Evolutionary conservation across 164 flowering plant species (phyloP).

Genomic region (Taxillus chinensis): DNA sequence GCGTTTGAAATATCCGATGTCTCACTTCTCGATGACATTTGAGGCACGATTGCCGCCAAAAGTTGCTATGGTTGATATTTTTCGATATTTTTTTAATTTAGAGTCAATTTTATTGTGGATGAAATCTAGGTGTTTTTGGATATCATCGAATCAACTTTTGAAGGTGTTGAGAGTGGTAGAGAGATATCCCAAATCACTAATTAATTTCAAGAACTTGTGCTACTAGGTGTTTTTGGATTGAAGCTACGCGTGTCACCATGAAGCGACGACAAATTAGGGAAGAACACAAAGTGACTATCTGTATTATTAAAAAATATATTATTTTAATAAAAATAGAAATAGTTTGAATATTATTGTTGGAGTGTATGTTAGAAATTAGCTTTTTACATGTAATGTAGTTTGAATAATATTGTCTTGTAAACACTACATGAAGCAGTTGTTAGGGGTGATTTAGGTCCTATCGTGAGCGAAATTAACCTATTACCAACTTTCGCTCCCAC

Average conservation of each 20-base stretch:
- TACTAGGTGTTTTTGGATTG: neutral
- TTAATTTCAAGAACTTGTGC: neutral
- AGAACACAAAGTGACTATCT: no score
- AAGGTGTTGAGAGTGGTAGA: conserved; percentile 27
- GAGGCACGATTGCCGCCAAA: neutral
- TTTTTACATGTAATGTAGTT: no score
- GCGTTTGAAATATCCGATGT: neutral
- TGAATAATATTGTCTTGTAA: no score
- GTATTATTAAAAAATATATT: no score
- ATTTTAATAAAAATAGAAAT: no score
- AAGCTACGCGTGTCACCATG: neutral
- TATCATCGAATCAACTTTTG: conserved; percentile 25
- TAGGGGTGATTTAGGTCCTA: no score
- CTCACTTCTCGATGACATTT: neutral
- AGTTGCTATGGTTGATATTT: neutral
- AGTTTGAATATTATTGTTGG: no score
- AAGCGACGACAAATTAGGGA: no score
- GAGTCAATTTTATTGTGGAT: conserved; percentile 18
- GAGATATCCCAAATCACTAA: conserved; percentile 16
- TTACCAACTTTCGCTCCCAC: no score
- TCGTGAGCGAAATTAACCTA: no score
- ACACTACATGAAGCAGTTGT: no score
- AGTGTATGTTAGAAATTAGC: no score
- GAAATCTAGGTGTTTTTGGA: conserved; percentile 34
- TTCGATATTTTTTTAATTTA: neutral